Evolutionary conservation across 345 rosid genomes (phyloP).

Genomic region (Lenwebbia sp.): DNA sequence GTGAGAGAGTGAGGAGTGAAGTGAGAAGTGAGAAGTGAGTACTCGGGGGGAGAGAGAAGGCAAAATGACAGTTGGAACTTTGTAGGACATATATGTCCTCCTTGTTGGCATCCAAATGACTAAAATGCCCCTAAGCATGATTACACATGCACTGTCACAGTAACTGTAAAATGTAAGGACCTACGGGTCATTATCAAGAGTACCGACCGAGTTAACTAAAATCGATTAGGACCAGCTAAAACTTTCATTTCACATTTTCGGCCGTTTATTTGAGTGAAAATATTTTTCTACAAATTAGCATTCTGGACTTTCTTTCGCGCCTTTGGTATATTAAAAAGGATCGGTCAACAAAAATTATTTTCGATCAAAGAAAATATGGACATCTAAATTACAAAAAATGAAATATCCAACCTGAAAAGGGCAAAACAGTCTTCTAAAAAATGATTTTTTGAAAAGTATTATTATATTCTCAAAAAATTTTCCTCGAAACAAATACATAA

Average conservation of each 20-base stretch:
- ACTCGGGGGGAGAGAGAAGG: neutral
- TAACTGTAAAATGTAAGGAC: neutral
- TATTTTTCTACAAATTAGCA: no score
- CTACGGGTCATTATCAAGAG: neutral
- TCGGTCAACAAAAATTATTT: no score
- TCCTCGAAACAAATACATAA: fast-evolving
- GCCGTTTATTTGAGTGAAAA: no score
- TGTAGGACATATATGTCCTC: neutral
- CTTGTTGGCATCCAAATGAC: neutral
- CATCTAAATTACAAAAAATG: no score
- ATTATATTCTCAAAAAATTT: neutral
- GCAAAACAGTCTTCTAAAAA: no score
- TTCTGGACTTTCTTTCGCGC: no score
- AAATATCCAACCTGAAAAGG: no score
- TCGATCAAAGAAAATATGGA: no score
- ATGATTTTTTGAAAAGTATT: no score
- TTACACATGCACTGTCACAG: neutral
- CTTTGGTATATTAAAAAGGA: no score
- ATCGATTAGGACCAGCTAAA: neutral
- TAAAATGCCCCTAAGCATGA: neutral
- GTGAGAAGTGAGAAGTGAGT: neutral
- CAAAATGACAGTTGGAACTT: conserved; percentile 17
- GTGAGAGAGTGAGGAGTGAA: neutral
- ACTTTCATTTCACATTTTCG: neutral
- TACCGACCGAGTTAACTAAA: neutral